Conservation (phyloP, 2,329 filamentous ascomycete species). For the Colletotrichum gloeosporioides region DNA sequence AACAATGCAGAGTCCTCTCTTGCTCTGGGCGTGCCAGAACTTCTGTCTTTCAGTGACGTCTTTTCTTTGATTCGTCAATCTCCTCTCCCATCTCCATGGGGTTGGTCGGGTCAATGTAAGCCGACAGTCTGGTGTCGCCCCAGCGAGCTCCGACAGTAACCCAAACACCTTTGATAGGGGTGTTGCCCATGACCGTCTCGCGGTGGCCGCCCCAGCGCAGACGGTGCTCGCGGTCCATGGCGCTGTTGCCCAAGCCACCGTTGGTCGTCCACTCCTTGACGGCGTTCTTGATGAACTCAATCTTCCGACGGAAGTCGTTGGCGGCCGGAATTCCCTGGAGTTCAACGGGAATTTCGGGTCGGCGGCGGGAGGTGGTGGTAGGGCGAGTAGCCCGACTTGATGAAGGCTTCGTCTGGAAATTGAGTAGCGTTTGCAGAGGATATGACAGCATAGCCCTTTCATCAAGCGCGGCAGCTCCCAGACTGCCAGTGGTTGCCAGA, state of each 20-base stretch:
- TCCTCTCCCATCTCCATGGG: slow-evolving; percentile 61
- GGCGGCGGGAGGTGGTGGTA: slow-evolving; percentile 54
- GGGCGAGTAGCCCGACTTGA: slow-evolving; percentile 44
- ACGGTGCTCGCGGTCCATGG: slow-evolving; percentile 59
- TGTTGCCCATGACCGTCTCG: slow-evolving; percentile 56
- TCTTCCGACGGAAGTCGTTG: slow-evolving; percentile 76
- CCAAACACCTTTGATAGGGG: slow-evolving; percentile 70
- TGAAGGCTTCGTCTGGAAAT: slow-evolving; percentile 61
- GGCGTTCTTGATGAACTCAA: slow-evolving; percentile 73
- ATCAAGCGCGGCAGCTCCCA: slow-evolving; percentile 73
- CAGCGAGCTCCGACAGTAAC: slow-evolving; percentile 69
- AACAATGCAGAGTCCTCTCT: slow-evolving; percentile 1
- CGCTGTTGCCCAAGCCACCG: slow-evolving; percentile 72
- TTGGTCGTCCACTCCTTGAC: slow-evolving; percentile 75
- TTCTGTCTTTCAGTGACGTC: slow-evolving; percentile 19
- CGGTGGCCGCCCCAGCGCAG: slow-evolving; percentile 65
- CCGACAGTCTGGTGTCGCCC: slow-evolving; percentile 61
- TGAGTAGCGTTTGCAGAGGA: slow-evolving; percentile 75
- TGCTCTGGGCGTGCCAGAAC: background rate
- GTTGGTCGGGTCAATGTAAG: slow-evolving; percentile 59
- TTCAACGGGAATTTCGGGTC: slow-evolving; percentile 65
- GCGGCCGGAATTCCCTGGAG: slow-evolving; percentile 70
- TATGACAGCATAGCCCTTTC: slow-evolving; percentile 75
- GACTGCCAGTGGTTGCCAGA: slow-evolving; percentile 68
- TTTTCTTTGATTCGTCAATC: slow-evolving; percentile 49